Evolutionary conservation across 352 stramenopile species (phyloP).

Genomic region (Globisporangium okanoganense): DNA sequence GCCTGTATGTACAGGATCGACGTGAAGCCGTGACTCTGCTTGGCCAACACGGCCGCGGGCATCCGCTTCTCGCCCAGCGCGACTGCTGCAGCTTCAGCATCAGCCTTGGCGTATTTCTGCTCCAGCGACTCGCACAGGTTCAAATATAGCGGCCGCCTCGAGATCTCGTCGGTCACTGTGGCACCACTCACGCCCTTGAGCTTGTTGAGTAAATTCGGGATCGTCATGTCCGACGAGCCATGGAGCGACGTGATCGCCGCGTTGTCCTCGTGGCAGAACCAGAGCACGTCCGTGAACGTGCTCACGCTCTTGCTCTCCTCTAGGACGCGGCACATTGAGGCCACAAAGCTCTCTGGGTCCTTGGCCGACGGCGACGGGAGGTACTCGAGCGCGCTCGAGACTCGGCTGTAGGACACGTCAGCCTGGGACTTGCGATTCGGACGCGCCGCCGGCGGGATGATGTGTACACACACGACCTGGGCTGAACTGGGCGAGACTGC

Average conservation of each 20-base stretch:
- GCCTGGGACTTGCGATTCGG: conserved; percentile 80
- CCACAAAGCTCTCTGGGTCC: conserved; percentile 33
- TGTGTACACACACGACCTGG: conserved; percentile 60
- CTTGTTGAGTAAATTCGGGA: conserved; percentile 57
- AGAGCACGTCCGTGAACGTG: conserved; percentile 70
- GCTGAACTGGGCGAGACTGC: conserved; percentile 67
- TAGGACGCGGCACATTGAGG: conserved; percentile 48
- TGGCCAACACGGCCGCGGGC: not conserved
- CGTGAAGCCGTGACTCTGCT: not conserved
- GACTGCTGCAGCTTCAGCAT: not conserved
- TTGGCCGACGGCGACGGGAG: conserved; percentile 56
- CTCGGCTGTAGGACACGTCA: conserved; percentile 80
- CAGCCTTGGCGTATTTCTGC: conserved; percentile 24
- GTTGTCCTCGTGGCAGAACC: conserved; percentile 79
- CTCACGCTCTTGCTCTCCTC: conserved; percentile 50
- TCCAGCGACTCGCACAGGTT: conserved; percentile 55
- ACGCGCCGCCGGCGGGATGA: conserved; percentile 72
- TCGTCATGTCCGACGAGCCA: conserved; percentile 37
- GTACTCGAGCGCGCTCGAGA: conserved; percentile 71
- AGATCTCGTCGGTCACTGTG: conserved; percentile 14
- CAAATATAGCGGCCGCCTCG: conserved; percentile 55
- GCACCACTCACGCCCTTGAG: conserved; percentile 26
- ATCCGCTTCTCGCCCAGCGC: not conserved
- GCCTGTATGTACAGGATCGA: conserved; percentile 46
- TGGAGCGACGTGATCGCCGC: conserved; percentile 47